Base-by-base conservation (phyloP, 2,329 filamentous ascomycete genomes). In the Scleromitrula shiraiana region DNA sequence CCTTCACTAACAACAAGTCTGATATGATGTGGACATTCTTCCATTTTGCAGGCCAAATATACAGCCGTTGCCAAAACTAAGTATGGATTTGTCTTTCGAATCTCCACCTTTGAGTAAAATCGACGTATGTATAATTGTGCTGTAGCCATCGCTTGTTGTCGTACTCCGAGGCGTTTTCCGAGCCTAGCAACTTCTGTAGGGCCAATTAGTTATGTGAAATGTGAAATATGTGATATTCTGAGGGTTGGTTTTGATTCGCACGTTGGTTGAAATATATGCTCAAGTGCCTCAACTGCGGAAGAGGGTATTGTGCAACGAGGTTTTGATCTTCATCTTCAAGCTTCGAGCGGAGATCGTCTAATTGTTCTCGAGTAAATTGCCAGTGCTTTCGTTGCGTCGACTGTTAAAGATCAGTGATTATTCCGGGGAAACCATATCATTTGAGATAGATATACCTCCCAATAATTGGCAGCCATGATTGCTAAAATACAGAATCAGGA, bases 41-140 rank as follows among this genome's bases (percentile, higher is more conserved):
- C 93, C 80, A 95, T 95, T 69, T 98, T 98, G 71, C 89, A 95
- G 17, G 93, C 90, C 29, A 98, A 74, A 65, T 98, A 98, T 52
- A 97, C 77, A 5, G 91, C 87, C 1, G 93, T 97, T n/a, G 89
- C 84, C 55, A 95, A 77, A 50, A 97, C 81, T 29, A 97, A 80
- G 63, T 95, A 95, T 4, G 91, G 89, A 60, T 97, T 98, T 40
- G 90, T 95, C 54, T 84, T 82, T 49, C 91, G 84, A 55, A 97
- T 89, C 62, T 95, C 89, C 59, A 95, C 85, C 59, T 85, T 88
- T 38, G 81, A 81, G 67, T 95, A 97, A 73, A 95, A 97, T 51
- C 93, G 82, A 62, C 94, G 91, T 59, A 97, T 77, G 68, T 97
- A 98, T 56, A 96, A 77, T 63, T 97, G 90, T 15, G 93, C 91